These are phyloP conservation scores for Malassezia obtusa DNA, from an alignment of 1,284 basidiomycete species.

Conservation along the genomic window DNA sequence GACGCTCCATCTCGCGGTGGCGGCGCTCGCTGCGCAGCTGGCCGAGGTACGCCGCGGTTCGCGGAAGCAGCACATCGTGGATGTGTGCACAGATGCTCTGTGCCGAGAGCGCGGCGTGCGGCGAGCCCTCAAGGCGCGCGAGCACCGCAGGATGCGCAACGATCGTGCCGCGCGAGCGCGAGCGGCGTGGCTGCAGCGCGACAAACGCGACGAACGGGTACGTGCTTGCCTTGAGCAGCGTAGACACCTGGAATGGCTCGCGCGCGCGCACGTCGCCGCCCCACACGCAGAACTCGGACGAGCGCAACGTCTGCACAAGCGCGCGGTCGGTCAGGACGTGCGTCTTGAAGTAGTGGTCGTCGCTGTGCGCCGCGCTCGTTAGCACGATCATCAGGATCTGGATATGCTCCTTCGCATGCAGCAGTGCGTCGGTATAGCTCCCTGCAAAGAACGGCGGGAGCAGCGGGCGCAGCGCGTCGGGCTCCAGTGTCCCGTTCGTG, in stretches of 20 bases:
- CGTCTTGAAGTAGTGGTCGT: constrained; percentile 75
- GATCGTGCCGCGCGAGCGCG: constrained; percentile 8
- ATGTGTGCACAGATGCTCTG: constrained; percentile 26
- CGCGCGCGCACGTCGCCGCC: constrained; percentile 69
- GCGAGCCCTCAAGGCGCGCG: constrained; percentile 32
- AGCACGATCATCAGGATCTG: constrained; percentile 71
- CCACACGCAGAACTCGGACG: constrained; percentile 69
- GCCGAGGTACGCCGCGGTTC: constrained; percentile 26
- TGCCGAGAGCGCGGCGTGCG: constrained; percentile 24
- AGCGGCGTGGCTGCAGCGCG: constrained; percentile 62
- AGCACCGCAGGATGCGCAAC: constrained; percentile 28
- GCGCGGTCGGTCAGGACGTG: constrained; percentile 65
- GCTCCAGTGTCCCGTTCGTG: constrained; percentile 2
- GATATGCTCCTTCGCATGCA: constrained; percentile 60
- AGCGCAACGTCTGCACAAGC: constrained; percentile 60
- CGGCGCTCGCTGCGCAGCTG: constrained; percentile 25
- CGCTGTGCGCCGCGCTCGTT: constrained; percentile 82
- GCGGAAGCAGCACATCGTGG: constrained; percentile 29
- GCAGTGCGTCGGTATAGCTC: constrained; percentile 71
- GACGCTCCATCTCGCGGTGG: constrained; percentile 27
- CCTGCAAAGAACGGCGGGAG: constrained; percentile 58
- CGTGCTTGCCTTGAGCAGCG: constrained; percentile 76
- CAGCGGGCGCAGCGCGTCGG: neutral
- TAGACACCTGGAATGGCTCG: constrained; percentile 74
- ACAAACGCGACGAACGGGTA: constrained; percentile 86